phyloP scores from a whole-genome alignment of 129 eudicot genomes.

The Lactuca saligna region DNA sequence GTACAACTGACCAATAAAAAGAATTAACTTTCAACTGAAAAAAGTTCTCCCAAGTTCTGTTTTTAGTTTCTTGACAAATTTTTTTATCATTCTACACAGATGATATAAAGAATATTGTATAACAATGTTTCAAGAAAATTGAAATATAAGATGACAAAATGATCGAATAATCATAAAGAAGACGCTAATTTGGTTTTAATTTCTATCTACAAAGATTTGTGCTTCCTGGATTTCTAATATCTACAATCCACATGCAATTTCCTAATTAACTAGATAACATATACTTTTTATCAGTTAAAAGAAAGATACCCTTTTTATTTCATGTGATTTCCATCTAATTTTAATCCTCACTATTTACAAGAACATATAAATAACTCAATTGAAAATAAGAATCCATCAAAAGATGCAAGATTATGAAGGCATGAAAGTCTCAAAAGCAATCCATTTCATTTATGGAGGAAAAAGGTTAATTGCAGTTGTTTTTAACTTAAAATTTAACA shows the following conservation, averaged over 20 bases:
- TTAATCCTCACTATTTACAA: not conserved
- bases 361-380: not conserved
- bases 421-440: not conserved
- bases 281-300: not conserved
- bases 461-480: not conserved
- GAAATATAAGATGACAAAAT: too few relatives aligned
- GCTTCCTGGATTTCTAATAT: not conserved
- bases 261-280: not conserved
- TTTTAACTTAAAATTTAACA: slow-evolving; percentile 4
- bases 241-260: not conserved
- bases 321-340: not conserved
- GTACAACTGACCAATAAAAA: slow-evolving; percentile 67
- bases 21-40: slow-evolving; percentile 90
- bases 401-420: not conserved
- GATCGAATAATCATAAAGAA: not conserved
- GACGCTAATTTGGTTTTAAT: not conserved
- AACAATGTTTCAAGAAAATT: not conserved
- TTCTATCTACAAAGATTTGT: not conserved
- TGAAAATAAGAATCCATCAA: not conserved
- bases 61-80: slow-evolving; percentile 77
- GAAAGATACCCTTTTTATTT: not conserved
- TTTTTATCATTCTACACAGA: slow-evolving; percentile 79
- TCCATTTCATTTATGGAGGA: not conserved
- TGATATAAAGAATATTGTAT: slow-evolving; percentile 1
- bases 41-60: slow-evolving; percentile 96